These are phyloP conservation scores for Syncephalastrum contaminatum DNA, from an alignment of 371 early-diverging fungal species.

Conservation along the genomic window DNA sequence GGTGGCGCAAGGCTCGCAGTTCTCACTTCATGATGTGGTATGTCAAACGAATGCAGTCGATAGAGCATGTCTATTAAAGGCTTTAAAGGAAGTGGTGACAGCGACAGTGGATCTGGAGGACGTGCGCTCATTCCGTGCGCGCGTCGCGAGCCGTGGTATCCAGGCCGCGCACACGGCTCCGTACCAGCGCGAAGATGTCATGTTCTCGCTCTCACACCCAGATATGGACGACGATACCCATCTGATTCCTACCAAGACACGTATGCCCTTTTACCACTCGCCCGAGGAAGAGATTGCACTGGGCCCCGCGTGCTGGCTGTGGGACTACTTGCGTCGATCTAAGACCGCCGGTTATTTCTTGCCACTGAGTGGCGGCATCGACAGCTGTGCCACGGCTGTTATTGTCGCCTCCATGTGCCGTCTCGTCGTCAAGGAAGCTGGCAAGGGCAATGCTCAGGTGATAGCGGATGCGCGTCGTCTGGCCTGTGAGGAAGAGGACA, in stretches of 20 bases:
- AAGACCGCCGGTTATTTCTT: conserved; percentile 90
- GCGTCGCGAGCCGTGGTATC: conserved; percentile 70
- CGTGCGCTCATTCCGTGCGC: conserved; percentile 80
- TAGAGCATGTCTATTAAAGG: neutral
- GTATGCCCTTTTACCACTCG: conserved; percentile 52
- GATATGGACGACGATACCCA: conserved; percentile 42
- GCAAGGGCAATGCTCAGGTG: conserved; percentile 66
- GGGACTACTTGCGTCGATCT: conserved; percentile 97
- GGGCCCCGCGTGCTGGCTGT: conserved; percentile 98
- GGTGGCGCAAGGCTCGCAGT: conserved; percentile 91
- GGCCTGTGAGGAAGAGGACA: conserved; percentile 49
- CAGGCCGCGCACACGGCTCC: conserved; percentile 69
- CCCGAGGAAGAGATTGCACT: conserved; percentile 84
- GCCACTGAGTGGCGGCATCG: conserved; percentile 96
- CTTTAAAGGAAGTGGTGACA: conserved; percentile 79
- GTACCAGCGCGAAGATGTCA: conserved; percentile 66
- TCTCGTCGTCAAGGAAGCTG: conserved; percentile 73
- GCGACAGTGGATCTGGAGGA: conserved; percentile 92
- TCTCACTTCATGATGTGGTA: conserved; percentile 89
- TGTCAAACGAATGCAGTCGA: conserved; percentile 6
- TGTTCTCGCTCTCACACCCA: conserved; percentile 51
- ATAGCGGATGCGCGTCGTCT: conserved; percentile 76
- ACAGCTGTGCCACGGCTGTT: conserved; percentile 92
- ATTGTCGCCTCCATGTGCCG: conserved; percentile 96
- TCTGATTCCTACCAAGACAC: conserved; percentile 27